Conservation (phyloP, 2,329 filamentous ascomycete genomes). For the Aurifilum marmelostoma region DNA sequence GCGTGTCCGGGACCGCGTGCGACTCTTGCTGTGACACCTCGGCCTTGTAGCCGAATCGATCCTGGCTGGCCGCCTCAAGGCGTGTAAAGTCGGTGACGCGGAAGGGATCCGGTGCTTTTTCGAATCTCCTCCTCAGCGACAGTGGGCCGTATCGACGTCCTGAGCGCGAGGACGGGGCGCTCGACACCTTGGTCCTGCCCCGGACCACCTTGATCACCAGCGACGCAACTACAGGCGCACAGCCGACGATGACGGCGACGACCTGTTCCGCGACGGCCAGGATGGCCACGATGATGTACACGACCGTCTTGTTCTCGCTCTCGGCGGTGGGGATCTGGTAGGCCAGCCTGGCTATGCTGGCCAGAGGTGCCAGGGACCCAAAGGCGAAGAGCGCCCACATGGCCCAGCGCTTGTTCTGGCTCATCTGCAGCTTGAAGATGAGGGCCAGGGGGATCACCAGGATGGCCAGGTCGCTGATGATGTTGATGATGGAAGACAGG, state of each 20-base stretch:
- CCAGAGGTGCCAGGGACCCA: constrained; percentile 36
- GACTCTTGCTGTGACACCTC: neutral
- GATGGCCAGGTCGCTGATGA: constrained; percentile 35
- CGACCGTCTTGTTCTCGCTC: constrained; percentile 32
- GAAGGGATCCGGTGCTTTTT: constrained; percentile 9
- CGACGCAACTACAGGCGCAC: constrained; percentile 32
- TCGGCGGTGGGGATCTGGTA: constrained; percentile 32
- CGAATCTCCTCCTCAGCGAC: constrained; percentile 9
- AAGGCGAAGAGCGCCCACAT: constrained; percentile 38
- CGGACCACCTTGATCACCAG: constrained; percentile 27
- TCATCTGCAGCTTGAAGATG: constrained; percentile 37
- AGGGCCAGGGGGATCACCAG: constrained; percentile 37
- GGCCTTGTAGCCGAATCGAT: constrained; percentile 4
- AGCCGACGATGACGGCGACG: constrained; percentile 34
- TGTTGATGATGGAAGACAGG: constrained; percentile 35
- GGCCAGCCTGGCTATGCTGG: constrained; percentile 34
- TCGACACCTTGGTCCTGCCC: constrained; percentile 9
- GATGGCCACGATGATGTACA: constrained; percentile 33
- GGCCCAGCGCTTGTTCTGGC: constrained; percentile 35
- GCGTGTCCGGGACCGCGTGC: neutral
- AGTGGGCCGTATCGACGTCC: neutral
- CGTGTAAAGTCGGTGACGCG: constrained; percentile 11
- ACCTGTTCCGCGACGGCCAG: constrained; percentile 34
- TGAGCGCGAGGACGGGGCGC: neutral
- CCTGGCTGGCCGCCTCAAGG: constrained; percentile 10